Evolutionary conservation across 371 early-diverging fungal species (phyloP).

Genomic region (Rhizopus delemar): DNA sequence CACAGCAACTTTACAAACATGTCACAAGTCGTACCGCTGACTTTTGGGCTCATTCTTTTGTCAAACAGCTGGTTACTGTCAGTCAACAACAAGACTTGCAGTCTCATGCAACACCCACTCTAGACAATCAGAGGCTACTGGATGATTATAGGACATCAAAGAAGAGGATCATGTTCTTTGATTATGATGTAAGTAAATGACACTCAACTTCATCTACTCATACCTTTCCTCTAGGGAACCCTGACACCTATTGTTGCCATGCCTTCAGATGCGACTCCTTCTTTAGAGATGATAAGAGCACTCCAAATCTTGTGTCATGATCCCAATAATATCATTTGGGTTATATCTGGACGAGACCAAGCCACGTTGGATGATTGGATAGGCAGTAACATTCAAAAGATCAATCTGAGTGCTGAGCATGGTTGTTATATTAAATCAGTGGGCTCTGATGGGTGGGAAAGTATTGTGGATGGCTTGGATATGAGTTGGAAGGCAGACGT

Average conservation of each 20-base stretch:
- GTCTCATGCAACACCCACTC: constrained; percentile 64
- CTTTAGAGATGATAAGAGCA: constrained; percentile 64
- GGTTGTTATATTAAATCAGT: constrained; percentile 61
- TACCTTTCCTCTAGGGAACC: constrained; percentile 61
- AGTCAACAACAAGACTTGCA: constrained; percentile 45
- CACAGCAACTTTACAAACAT: constrained; percentile 75
- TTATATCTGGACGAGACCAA: constrained; percentile 89
- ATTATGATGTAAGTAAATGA: constrained; percentile 69
- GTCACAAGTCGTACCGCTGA: constrained; percentile 87
- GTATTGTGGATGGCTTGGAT: constrained; percentile 76
- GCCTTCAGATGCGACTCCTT: constrained; percentile 69
- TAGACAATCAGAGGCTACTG: constrained; percentile 49
- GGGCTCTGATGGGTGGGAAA: constrained; percentile 61
- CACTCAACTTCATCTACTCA: not conserved
- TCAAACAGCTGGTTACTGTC: constrained; percentile 55
- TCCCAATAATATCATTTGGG: constrained; percentile 82
- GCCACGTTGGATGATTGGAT: constrained; percentile 82
- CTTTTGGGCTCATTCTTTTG: constrained; percentile 86
- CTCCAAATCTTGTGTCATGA: constrained; percentile 63
- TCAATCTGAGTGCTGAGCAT: constrained; percentile 79
- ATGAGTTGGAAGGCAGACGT: constrained; percentile 87
- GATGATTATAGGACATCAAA: constrained; percentile 53
- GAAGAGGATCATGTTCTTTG: constrained; percentile 76
- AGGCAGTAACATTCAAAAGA: constrained; percentile 66
- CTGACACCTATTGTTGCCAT: constrained; percentile 72